Conservation (phyloP, 352 stramenopile genomes). For the Phytopythium sindhum region DNA sequence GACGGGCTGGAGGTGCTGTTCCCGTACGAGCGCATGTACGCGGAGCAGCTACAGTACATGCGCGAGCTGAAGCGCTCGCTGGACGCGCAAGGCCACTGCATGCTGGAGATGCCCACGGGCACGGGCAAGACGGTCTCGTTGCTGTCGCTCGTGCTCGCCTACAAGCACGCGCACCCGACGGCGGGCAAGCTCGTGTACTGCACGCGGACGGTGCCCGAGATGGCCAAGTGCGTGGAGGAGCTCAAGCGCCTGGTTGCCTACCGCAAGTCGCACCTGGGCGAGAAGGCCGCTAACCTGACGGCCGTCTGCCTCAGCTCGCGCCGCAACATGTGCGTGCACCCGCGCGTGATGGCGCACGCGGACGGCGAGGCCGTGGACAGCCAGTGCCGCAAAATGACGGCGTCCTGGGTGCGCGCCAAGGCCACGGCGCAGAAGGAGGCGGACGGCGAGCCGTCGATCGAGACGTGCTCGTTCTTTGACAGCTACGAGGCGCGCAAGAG, state of each 20-base stretch:
- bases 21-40: constrained; percentile 96
- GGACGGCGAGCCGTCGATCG: constrained; percentile 24
- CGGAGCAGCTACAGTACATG: constrained; percentile 99
- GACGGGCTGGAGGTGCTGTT: constrained; percentile 98
- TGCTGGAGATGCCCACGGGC: constrained; percentile 99
- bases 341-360: constrained; percentile 93
- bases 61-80: constrained; percentile 96
- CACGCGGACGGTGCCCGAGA: constrained; percentile 99
- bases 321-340: constrained; percentile 98
- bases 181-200: constrained; percentile 99
- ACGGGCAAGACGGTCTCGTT: constrained; percentile 98
- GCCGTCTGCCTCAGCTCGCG: constrained; percentile 90
- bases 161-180: constrained; percentile 93
- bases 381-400: constrained; percentile 96
- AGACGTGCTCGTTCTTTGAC: constrained; percentile 90
- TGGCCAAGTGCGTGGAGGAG: constrained; percentile 98
- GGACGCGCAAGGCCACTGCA: constrained; percentile 95
- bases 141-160: constrained; percentile 94
- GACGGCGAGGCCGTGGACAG: constrained; percentile 97
- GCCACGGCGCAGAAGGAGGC: constrained; percentile 20
- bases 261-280: constrained; percentile 59
- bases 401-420: constrained; percentile 94
- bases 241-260: constrained; percentile 94
- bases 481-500: constrained; percentile 85
- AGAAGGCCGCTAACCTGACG: constrained; percentile 52